Percentiles rank a stretch among this genome's conserved stretches.
Evolutionary conservation across 2,329 filamentous ascomycete genomes (phyloP).

Genomic region (Colletotrichum tropicale): DNA sequence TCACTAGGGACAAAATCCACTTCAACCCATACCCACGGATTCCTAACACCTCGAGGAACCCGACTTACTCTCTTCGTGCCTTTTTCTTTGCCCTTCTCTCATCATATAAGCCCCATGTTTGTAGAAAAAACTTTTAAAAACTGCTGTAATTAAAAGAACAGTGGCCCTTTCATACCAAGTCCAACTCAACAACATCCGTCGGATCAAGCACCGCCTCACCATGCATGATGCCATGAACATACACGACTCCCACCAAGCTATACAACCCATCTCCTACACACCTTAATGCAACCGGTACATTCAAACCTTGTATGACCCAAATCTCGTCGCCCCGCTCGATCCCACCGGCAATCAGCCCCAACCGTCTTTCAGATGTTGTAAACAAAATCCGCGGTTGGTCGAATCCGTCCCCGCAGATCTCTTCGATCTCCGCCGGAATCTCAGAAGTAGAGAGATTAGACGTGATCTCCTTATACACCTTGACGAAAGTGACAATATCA

Average conservation of each 20-base stretch:
- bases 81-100: no score
- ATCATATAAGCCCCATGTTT: no score
- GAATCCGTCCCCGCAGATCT: no score
- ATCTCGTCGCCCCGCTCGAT: neutral
- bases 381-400: neutral
- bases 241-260: neutral
- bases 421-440: no score
- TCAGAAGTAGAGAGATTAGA: neutral
- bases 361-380: fast-evolving
- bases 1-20: no score
- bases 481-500: fast-evolving
- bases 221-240: neutral
- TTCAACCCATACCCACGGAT: no score
- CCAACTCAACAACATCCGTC: neutral
- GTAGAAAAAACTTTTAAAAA: no score
- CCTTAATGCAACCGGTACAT: neutral
- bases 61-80: no score
- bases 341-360: neutral
- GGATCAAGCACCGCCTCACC: neutral
- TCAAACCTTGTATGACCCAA: neutral
- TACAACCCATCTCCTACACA: neutral
- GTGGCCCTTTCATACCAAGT: neutral
- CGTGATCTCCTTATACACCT: neutral
- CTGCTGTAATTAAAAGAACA: no score
- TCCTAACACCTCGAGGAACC: no score